Evolutionary conservation across 768 basidiomycete genomes (phyloP).

Genomic region (Boletus fagicola): DNA sequence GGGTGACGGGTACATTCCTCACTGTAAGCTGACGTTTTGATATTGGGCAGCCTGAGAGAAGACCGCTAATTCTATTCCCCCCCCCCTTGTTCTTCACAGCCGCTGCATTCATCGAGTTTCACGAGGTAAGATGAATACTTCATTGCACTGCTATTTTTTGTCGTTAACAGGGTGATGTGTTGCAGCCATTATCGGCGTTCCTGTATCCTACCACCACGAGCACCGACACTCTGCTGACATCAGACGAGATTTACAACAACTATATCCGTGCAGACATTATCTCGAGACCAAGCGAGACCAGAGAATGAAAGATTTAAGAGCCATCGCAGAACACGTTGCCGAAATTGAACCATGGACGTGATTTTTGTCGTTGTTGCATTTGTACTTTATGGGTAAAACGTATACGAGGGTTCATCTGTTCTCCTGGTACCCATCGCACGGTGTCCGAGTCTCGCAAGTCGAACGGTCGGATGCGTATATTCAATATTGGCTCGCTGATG

Average conservation of each 20-base stretch:
- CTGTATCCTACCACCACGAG: conserved; percentile 52
- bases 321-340: not conserved
- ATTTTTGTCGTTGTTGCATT: not conserved
- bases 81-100: conserved; percentile 34
- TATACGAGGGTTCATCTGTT: not conserved
- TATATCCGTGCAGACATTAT: conserved; percentile 59
- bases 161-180: not conserved
- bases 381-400: not conserved
- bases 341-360: not conserved
- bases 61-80: not conserved
- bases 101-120: conserved; percentile 68
- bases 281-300: conserved; percentile 10
- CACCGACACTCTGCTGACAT: conserved; percentile 65
- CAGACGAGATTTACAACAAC: conserved; percentile 73
- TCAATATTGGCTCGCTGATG: not conserved
- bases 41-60: not conserved
- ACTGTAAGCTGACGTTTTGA: conserved; percentile 41
- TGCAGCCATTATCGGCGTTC: conserved; percentile 60
- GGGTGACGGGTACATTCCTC: conserved; percentile 58
- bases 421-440: not conserved
- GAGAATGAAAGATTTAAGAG: conserved; percentile 1
- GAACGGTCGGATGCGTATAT: not conserved
- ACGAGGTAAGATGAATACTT: conserved; percentile 41
- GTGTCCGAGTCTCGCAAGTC: not conserved
- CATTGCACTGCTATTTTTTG: not conserved